These are phyloP conservation scores for Pterulicium gracile DNA, from an alignment of 1,284 basidiomycete genomes.

Conservation along the genomic window DNA sequence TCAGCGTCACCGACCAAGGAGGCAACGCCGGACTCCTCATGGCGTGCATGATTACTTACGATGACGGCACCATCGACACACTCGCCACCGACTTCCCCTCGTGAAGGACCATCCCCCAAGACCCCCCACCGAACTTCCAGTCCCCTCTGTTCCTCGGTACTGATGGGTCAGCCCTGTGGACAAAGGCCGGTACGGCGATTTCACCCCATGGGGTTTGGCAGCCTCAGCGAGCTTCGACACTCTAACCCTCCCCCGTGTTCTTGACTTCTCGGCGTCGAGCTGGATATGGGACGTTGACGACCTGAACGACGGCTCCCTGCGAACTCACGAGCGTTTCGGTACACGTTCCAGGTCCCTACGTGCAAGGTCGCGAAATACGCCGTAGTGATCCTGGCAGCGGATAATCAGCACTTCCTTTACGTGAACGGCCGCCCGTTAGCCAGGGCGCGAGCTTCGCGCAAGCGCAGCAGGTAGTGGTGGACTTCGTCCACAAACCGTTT, in stretches of 20 bases:
- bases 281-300: not conserved
- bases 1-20: not conserved
- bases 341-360: not conserved
- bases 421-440: not conserved
- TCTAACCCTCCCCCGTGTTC: not conserved
- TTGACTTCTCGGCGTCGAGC: not conserved
- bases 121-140: not conserved
- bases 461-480: not conserved
- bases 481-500: too few relatives aligned
- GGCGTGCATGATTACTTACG: not conserved
- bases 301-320: not conserved
- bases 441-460: not conserved
- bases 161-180: not conserved
- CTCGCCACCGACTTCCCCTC: not conserved
- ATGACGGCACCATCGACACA: not conserved
- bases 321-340: not conserved
- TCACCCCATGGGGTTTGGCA: not conserved
- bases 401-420: not conserved
- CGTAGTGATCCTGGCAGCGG: not conserved
- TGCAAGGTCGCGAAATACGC: not conserved
- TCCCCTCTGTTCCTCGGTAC: not conserved
- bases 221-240: not conserved
- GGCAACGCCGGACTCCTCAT: not conserved
- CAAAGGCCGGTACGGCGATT: not conserved
- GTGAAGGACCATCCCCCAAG: not conserved